Base-by-base conservation (phyloP, 2,329 filamentous ascomycete species). In the Alternaria brassicicola region DNA sequence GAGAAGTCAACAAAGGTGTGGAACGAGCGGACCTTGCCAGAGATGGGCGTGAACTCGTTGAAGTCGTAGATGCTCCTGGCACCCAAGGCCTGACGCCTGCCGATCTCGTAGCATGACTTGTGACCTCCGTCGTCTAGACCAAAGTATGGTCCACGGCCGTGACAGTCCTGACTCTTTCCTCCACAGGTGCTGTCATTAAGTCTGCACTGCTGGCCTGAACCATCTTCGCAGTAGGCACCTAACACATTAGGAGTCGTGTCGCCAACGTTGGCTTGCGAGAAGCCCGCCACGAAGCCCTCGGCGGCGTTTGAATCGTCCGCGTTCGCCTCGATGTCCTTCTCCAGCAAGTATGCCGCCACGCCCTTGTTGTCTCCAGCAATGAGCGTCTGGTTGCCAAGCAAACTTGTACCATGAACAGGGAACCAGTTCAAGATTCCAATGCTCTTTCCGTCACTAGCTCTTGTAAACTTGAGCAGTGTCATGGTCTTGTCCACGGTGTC, bases 311-410 rank as follows among this genome's bases (percentile, higher is more conserved):
- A 85, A 13, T 65, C 57, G 23, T 57, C 69, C 1, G 69, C 63
- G 42, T 80, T 82, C 2, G 80, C 78, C 2, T 79, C 74, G 47
- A 89, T 83, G 50, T 85, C 88, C 64, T 89, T 85, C 74, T 98
- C 94, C 52, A 97, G 89, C 12, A 97, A 81, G 72, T 89, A 90
- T 0, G 93, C 91, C 2, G 94, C 93, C 6, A 97, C 92, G 12
- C 94, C 94, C 79, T 98, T 98, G 81, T 98, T 98, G 76, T 98
- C 94, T n/a, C 92, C 94, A 3, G 93, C 89, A 49, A 95, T 86
- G 13, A 97, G 83, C 0, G 93, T 97, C 78, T 97, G 97, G 79
- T 97, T 97, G 53, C 91, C 90, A 23, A 93, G 86, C 77, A 97
- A 86, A 0, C 92, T 96, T 0, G 94, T 98, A 45, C 93, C 93